phyloP scores from a whole-genome alignment of 2,329 filamentous ascomycete genomes.

The Pseudogymnoascus destructans region DNA sequence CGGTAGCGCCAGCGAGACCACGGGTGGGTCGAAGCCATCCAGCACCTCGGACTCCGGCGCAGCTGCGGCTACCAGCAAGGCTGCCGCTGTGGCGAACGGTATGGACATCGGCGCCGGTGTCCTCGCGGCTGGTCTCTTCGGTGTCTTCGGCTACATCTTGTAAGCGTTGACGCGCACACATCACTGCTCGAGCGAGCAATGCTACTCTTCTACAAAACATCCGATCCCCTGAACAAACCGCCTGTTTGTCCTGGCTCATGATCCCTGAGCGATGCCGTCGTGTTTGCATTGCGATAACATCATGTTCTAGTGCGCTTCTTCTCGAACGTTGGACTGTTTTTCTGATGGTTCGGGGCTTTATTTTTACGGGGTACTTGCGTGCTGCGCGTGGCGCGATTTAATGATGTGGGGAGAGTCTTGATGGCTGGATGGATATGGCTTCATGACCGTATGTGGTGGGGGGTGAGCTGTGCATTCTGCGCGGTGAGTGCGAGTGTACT shows the following conservation, averaged over 20 bases:
- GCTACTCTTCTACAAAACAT: constrained; percentile 3
- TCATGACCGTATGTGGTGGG: not conserved
- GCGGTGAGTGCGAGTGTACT: not conserved
- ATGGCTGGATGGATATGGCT: not conserved
- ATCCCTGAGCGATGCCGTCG: not conserved
- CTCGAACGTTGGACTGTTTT: constrained; percentile 2
- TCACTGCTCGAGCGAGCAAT: not conserved
- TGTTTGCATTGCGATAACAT: not conserved
- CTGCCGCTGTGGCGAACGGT: constrained; percentile 25
- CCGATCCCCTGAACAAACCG: not conserved
- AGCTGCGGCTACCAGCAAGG: constrained; percentile 21
- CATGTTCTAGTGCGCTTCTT: not conserved
- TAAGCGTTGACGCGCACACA: constrained; percentile 27
- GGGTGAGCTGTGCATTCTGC: not conserved
- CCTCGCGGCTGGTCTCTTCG: constrained; percentile 38
- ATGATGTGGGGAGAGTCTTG: not conserved
- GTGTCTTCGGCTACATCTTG: constrained; percentile 42
- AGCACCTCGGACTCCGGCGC: constrained; percentile 18
- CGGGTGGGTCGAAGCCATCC: constrained; percentile 29
- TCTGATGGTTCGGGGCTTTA: constrained; percentile 2
- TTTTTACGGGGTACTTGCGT: constrained; percentile 1
- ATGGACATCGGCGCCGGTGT: constrained; percentile 32
- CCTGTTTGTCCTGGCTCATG: not conserved
- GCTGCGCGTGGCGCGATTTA: not conserved
- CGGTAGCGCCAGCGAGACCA: constrained; percentile 20